Conservation (phyloP, 2,329 filamentous ascomycete species). For the Exophiala viscosa region DNA sequence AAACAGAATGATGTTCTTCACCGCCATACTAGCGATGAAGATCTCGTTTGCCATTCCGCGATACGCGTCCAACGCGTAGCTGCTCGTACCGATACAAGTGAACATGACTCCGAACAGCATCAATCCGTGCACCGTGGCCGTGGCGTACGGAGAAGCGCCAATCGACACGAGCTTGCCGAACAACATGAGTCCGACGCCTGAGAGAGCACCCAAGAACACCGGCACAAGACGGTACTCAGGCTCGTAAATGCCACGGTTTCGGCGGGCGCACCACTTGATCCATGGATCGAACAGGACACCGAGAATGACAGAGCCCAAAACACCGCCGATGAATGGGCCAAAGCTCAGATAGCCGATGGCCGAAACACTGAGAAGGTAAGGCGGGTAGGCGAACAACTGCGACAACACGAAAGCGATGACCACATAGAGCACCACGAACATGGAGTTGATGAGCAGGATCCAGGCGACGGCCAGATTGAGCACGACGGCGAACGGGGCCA, state of each 20-base stretch:
- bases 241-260: slow-evolving; percentile 41
- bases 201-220: slow-evolving; percentile 37
- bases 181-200: slow-evolving; percentile 48
- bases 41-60: slow-evolving; percentile 42
- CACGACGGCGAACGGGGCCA: slow-evolving; percentile 32
- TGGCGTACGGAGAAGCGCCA: slow-evolving; percentile 2
- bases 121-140: slow-evolving; percentile 17
- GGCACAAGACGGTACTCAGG: slow-evolving; percentile 43
- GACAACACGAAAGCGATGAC: slow-evolving; percentile 30
- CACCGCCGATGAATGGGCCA: slow-evolving; percentile 16
- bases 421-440: slow-evolving; percentile 23
- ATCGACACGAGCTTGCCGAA: slow-evolving; percentile 26
- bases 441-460: slow-evolving; percentile 29
- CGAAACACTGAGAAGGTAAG: slow-evolving; percentile 31
- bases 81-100: slow-evolving; percentile 46
- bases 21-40: slow-evolving; percentile 43
- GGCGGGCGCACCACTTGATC: slow-evolving; percentile 37
- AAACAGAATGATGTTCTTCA: slow-evolving; percentile 46
- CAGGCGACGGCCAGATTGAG: slow-evolving; percentile 30
- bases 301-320: slow-evolving; percentile 38
- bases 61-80: slow-evolving; percentile 50
- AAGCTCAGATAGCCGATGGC: slow-evolving; percentile 28
- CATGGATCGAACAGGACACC: slow-evolving; percentile 32
- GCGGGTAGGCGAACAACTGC: slow-evolving; percentile 31
- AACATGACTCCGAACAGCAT: slow-evolving; percentile 26